These are phyloP conservation scores for Zoysia pacifica DNA, from an alignment of 176 grass and related monocot species.

Conservation along the genomic window DNA sequence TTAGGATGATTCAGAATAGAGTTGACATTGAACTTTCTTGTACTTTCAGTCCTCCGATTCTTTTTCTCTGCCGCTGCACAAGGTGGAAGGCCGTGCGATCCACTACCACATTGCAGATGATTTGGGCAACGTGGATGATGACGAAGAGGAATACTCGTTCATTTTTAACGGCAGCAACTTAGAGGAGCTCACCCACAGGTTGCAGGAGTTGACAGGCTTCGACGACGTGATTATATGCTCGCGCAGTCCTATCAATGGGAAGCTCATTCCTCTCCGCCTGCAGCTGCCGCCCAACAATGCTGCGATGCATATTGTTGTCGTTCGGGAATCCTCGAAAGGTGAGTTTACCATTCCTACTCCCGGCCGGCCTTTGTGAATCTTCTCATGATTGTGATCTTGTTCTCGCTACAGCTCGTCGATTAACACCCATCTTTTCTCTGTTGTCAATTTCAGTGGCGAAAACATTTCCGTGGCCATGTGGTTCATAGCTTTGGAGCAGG, in stretches of 20 bases:
- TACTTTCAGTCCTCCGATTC: slow-evolving; percentile 57
- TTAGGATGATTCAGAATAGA: not conserved
- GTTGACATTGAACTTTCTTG: slow-evolving; percentile 31
- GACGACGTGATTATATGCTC: slow-evolving; percentile 72
- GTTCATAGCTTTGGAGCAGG: slow-evolving; percentile 34
- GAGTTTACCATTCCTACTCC: not conserved
- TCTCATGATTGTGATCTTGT: not conserved
- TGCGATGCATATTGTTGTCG: slow-evolving; percentile 67
- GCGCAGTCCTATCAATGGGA: slow-evolving; percentile 59
- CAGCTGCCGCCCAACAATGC: slow-evolving; percentile 80
- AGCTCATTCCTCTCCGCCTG: slow-evolving; percentile 69
- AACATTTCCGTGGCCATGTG: slow-evolving; percentile 55
- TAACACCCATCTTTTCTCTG: not conserved
- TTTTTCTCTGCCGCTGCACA: slow-evolving; percentile 48
- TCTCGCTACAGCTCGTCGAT: not conserved
- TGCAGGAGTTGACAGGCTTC: slow-evolving; percentile 64
- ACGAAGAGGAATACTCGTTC: slow-evolving; percentile 40
- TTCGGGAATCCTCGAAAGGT: slow-evolving; percentile 72
- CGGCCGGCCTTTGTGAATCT: not conserved
- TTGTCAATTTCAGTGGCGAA: slow-evolving; percentile 57
- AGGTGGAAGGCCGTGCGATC: slow-evolving; percentile 75
- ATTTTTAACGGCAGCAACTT: slow-evolving; percentile 74
- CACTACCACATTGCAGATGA: slow-evolving; percentile 72
- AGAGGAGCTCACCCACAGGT: slow-evolving; percentile 61
- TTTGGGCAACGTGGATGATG: slow-evolving; percentile 65